Evolutionary conservation across 345 rosid species (phyloP).

Genomic region (Hibiscus tridactylites): DNA sequence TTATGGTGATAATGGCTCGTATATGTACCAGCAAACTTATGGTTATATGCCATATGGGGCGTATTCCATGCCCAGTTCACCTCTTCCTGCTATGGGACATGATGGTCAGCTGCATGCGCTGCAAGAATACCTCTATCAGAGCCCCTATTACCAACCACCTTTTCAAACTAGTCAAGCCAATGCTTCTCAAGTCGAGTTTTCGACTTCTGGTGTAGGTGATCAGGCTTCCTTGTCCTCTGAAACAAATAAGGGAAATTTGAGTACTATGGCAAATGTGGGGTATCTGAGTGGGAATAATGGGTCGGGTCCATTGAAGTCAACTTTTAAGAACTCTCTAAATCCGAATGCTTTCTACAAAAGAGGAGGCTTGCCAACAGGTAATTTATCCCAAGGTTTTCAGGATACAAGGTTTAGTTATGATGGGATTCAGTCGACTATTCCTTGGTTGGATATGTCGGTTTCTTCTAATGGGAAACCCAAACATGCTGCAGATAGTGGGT

Average conservation of each 20-base stretch:
- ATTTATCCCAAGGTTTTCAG: conserved; percentile 29
- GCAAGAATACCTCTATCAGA: conserved; percentile 46
- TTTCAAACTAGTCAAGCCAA: conserved; percentile 4
- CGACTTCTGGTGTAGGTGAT: conserved; percentile 18
- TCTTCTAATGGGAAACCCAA: conserved; percentile 20
- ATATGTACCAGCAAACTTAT: conserved; percentile 34
- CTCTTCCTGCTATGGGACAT: conserved; percentile 21
- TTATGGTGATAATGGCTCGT: conserved; percentile 33
- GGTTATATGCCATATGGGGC: conserved; percentile 39
- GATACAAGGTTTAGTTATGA: conserved; percentile 44
- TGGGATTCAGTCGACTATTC: conserved; percentile 25
- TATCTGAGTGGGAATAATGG: conserved; percentile 28
- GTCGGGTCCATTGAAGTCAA: conserved; percentile 30
- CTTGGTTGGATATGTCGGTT: conserved; percentile 30
- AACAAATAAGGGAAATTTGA: conserved; percentile 21
- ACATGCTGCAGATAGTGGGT: conserved; percentile 22
- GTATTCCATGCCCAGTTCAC: conserved; percentile 29
- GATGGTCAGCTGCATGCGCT: conserved; percentile 33
- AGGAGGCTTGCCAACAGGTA: conserved; percentile 27
- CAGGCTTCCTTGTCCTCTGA: conserved; percentile 27
- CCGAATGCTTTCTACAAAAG: conserved; percentile 32
- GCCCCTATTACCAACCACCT: conserved; percentile 32
- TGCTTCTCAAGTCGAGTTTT: conserved; percentile 20
- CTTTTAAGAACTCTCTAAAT: conserved; percentile 31
- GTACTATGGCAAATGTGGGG: conserved; percentile 19